Evolutionary conservation across 345 rosid species (phyloP), one percentile per base, ranked within the genome.

Genomic region (Pistacia atlantica): DNA sequence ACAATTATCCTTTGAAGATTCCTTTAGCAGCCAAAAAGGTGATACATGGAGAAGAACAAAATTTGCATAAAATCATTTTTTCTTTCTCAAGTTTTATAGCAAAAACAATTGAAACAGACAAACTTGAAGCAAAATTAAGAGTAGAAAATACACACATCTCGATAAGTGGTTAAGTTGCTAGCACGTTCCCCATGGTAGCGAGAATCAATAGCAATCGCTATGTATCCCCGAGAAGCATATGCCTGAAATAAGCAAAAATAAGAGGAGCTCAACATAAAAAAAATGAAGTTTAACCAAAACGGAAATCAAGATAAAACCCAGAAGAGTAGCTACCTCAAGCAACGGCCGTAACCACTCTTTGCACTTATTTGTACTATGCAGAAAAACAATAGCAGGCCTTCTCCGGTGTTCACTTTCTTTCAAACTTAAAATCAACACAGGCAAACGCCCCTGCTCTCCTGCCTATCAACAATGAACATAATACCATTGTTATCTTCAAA

Each of bases 161-260:
- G 51, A 77, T 95, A 93, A 1, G 97, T 85, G 42, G 98, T 89
- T 75, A 82, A 84, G 82, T 57, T 69, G 12, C 22, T 49, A 54
- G 99, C 95, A 2, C 96, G 96, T 78, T 93, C 98, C 13, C 98
- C 99, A 59, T 93, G 99, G 81, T 90, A 93, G 11, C 98, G 93
- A 82, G 99, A 93, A 87, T 95, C 99, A 4, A 93, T 48, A 31
- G 86, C 95, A 20, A 93, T 85, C 5, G 99, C 88, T 67, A 95
- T 82, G 77, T 95, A 95, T 55, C 92, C 98, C 35, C 97, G 82
- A 0, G 98, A 93, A 84, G 98, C 98, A 89, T 89, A 95, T 45
- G 95, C 93, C 98, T 93, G 62, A 65, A 75, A 37, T 51, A 81
- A 79, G 61, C 11, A 78, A 71, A 76, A 62, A 5, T 57, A 6